Base-by-base conservation (phyloP, 805 yeast species). In the Wickerhamiella sergipiensis region DNA sequence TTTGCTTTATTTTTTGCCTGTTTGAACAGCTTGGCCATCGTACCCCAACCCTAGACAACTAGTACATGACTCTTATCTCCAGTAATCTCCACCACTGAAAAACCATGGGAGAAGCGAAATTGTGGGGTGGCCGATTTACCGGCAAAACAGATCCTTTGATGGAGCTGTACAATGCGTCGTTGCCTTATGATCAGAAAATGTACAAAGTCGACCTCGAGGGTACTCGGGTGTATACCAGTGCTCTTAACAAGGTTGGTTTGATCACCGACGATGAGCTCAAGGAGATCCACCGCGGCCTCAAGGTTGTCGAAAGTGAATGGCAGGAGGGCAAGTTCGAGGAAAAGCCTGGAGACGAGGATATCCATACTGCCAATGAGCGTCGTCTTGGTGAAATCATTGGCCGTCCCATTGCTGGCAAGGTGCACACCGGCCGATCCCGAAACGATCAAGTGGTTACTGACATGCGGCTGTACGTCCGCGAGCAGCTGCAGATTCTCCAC, bases 361-460 rank as follows among this genome's bases (percentile, higher is more conserved):
- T 92, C 56, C 99, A 92, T 67, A 92, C 99, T 43, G 98, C 98
- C 44, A 92, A 92, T 65, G 99, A 92, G 72, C 85, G 99, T 71
- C 78, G 98, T 63, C 73, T 92, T 56, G 98, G 99, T 47, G 99
- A 92, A 70, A 72, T 92, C 50, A 92, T 92, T 61, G 99, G 98
- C 51, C 81, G 80, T 61, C 80, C 79, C 50, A 90, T 92, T 64
- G 85, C 97, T 15, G 99, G 99, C 42, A 92, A 92, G 63, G 97
- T 92, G 29, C 99, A 92, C 67, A 92, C 99, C n/a, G 99, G 99
- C 55, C 80, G 99, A 65, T 85, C 95, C 46, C 81, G 99, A 76
- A 92, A 92, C 64, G 99, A 92, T 67, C 99, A 92, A 72, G 97
- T 89, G 48, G 98, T 96, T 45, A 90, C 97, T n/a, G 98, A 92